Evolutionary conservation across 441 rosid genomes (phyloP).

Genomic region (Capsella rubella): DNA sequence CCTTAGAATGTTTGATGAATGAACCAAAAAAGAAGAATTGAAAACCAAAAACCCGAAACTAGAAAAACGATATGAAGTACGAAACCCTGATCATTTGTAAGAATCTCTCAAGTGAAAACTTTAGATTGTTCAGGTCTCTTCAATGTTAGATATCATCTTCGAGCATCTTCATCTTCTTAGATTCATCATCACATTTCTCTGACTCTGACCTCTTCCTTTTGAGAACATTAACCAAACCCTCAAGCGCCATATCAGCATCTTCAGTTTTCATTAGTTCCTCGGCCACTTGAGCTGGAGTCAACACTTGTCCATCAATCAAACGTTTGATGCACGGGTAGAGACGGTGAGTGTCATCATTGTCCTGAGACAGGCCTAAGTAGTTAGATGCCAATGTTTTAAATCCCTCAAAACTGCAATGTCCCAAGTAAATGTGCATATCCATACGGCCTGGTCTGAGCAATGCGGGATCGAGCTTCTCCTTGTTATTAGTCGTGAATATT

Average conservation of each 20-base stretch:
- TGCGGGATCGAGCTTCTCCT: constrained; percentile 60
- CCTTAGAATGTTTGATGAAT: not conserved
- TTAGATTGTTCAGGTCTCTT: not conserved
- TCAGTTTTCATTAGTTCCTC: constrained; percentile 55
- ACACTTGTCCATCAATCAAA: constrained; percentile 37
- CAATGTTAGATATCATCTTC: not conserved
- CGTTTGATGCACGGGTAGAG: constrained; percentile 49
- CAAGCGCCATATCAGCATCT: not conserved
- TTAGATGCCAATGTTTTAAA: constrained; percentile 57
- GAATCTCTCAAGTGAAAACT: not conserved
- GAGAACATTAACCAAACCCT: constrained; percentile 4
- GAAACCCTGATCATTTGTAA: not conserved
- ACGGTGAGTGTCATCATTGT: constrained; percentile 30
- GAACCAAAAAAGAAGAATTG: too few species aligned
- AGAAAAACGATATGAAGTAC: not conserved
- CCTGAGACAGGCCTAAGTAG: constrained; percentile 48
- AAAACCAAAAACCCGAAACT: not conserved
- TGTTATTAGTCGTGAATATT: constrained; percentile 63
- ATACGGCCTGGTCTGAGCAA: constrained; percentile 69
- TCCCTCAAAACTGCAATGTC: constrained; percentile 56
- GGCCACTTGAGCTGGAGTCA: constrained; percentile 61
- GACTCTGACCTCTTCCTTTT: not conserved
- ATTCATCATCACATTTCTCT: not conserved
- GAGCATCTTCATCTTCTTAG: not conserved
- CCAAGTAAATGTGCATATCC: constrained; percentile 78